These are phyloP conservation scores for Candida dubliniensis DNA, from an alignment of 1,139 yeast genomes.

Conservation along the genomic window DNA sequence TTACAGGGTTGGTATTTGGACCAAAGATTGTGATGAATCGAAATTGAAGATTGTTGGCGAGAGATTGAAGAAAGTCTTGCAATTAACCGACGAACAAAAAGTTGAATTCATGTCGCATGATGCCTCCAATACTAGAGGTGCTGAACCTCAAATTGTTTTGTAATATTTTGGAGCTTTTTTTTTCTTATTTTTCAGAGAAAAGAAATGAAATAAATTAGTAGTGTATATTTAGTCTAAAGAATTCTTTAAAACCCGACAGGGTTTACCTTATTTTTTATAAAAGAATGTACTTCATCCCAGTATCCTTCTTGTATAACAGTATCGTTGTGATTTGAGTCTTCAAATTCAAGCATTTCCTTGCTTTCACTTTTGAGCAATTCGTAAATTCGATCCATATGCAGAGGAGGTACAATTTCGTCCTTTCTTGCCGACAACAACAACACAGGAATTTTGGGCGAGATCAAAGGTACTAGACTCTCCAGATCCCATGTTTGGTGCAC, in stretches of 20 bases:
- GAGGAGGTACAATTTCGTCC: conserved; percentile 92
- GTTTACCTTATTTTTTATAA: conserved; percentile 45
- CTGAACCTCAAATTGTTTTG: conserved; percentile 43
- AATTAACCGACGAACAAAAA: conserved; percentile 64
- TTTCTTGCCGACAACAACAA: conserved; percentile 70
- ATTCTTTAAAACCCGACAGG: conserved; percentile 35
- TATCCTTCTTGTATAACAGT: conserved; percentile 71
- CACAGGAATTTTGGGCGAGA: conserved; percentile 60
- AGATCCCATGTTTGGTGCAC: conserved; percentile 87
- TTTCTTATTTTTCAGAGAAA: no score
- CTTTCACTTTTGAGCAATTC: conserved; percentile 45
- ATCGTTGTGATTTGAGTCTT: conserved; percentile 73
- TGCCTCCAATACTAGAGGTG: conserved; percentile 46
- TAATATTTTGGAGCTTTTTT: conserved; percentile 19
- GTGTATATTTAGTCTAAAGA: conserved; percentile 7
- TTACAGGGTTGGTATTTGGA: conserved; percentile 91
- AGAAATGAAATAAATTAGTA: conserved; percentile 6
- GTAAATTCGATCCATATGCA: conserved; percentile 68
- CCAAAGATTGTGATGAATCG: conserved; percentile 71
- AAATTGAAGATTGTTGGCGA: conserved; percentile 73
- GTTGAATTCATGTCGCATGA: conserved; percentile 77
- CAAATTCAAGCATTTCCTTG: conserved; percentile 54
- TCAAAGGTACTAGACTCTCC: conserved; percentile 54
- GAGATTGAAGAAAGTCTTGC: conserved; percentile 78
- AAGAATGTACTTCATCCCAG: conserved; percentile 67